Conservation (phyloP, 352 stramenopile genomes). For the Halophytophthora polymorphica region DNA sequence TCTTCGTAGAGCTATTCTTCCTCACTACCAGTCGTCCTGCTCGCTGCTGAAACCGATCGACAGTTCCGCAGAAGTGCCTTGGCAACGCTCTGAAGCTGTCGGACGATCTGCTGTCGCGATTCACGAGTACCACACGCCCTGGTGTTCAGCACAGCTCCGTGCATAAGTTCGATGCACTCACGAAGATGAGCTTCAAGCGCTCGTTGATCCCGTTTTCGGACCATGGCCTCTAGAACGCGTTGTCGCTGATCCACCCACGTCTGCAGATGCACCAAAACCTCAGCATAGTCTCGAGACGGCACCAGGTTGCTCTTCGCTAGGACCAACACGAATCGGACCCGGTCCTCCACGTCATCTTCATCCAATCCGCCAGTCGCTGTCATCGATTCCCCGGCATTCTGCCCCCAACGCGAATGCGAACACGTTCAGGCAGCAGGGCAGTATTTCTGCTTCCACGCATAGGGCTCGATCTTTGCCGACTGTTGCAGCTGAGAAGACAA, state of each 20-base stretch:
- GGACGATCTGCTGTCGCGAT: neutral
- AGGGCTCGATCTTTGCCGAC: slow-evolving; percentile 31
- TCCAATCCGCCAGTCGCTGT: neutral
- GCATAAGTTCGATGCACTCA: slow-evolving; percentile 1
- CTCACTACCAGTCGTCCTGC: neutral
- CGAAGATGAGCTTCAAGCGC: neutral
- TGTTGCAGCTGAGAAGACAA: slow-evolving; percentile 27
- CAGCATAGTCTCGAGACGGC: slow-evolving; percentile 18
- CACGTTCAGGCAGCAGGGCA: slow-evolving; percentile 37
- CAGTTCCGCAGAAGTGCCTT: neutral
- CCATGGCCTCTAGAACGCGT: neutral
- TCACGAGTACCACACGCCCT: neutral
- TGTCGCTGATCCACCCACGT: slow-evolving; percentile 13
- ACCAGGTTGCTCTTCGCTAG: slow-evolving; percentile 25
- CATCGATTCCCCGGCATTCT: neutral
- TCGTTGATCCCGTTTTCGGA: neutral
- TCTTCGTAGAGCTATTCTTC: neutral
- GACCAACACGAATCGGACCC: slow-evolving; percentile 23
- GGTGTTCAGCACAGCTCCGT: neutral
- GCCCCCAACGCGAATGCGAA: neutral
- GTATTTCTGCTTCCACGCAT: slow-evolving; percentile 32
- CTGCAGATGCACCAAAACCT: slow-evolving; percentile 22
- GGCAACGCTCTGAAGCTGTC: neutral
- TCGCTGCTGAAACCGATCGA: neutral
- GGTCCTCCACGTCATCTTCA: slow-evolving; percentile 1